Conservation (phyloP, 2,329 filamentous ascomycete species). For the Fusarium albosuccineum region DNA sequence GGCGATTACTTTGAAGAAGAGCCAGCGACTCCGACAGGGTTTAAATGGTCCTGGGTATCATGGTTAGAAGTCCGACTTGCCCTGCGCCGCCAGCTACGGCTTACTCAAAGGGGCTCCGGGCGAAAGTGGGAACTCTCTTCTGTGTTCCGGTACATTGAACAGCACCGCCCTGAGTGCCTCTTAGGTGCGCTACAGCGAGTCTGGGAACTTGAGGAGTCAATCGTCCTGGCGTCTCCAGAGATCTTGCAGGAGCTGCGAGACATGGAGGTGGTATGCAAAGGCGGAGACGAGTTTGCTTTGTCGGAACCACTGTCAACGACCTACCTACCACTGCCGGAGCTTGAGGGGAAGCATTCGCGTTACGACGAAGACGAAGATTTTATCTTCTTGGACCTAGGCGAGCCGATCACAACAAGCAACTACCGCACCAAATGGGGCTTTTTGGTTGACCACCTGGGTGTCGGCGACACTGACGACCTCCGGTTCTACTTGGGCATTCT, state of each 20-base stretch:
- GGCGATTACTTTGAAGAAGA: constrained; percentile 12
- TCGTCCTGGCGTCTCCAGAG: not conserved
- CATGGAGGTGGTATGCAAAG: constrained; percentile 29
- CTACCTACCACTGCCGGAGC: constrained; percentile 35
- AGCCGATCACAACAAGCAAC: constrained; percentile 17
- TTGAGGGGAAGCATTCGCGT: constrained; percentile 29
- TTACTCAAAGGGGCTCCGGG: not conserved
- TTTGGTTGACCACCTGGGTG: constrained; percentile 33
- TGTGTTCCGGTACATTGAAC: constrained; percentile 24
- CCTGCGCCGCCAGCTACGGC: constrained; percentile 15
- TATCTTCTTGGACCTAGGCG: constrained; percentile 30
- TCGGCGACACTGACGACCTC: constrained; percentile 34
- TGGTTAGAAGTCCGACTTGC: constrained; percentile 31
- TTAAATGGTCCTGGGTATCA: constrained; percentile 19
- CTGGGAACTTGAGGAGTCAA: constrained; percentile 18
- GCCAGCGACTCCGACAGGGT: constrained; percentile 16
- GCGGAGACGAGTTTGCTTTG: not conserved
- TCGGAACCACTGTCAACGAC: constrained; percentile 9
- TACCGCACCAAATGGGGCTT: constrained; percentile 37
- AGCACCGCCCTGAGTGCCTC: constrained; percentile 9
- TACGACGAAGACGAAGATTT: constrained; percentile 32
- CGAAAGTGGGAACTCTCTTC: constrained; percentile 3
- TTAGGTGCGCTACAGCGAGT: constrained; percentile 17
- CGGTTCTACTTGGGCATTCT: constrained; percentile 35
- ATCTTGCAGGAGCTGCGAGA: constrained; percentile 18